Base-by-base conservation (phyloP, 1,284 basidiomycete species). In the Puccinia novopanici region DNA sequence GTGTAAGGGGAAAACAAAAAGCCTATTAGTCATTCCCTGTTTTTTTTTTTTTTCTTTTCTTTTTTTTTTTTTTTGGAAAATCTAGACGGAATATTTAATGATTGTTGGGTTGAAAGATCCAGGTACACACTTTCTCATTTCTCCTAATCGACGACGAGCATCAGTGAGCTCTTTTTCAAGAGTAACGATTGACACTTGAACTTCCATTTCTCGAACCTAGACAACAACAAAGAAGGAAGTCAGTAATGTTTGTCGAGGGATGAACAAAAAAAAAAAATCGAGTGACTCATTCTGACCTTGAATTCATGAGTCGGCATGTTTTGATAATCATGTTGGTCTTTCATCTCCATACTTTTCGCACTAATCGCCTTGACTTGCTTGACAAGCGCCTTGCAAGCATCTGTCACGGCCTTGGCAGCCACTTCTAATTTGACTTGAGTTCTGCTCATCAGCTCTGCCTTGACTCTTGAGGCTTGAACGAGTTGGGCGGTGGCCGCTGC, bases 401-500 rank as follows among this genome's bases (percentile, higher is more conserved):
- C 95, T 1, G 95, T 98, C 79, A 99, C 97, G 0, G 96, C 96
- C 88, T 97, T 98, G 71, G 96, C 94, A 2, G 97, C 97, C 10
- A 94, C 88, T 87, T 99, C 97, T 54, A 99, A 90, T 63, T 92
- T 90, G 84, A 98, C 94, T 87, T 99, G 97, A 4, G 96, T 98
- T 88, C 95, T 95, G 81, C 93, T 95, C 95, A 98, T 99, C 83
- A 98, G 89, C 85, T 95, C 95, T 8, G 95, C 94, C 88, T 99
- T 99, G 85, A 99, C 97, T 78, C 97, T 91, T 27, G 95, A 98
- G 0, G 97, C 97, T 37, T 96, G 96, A 68, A 99, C 97, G 71
- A 99, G 91, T 87, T 99, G 97, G 6, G 96, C 97, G 0, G 97
- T 99, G 0, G 96, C 92, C 70, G 92, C 94, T 0, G 94, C 93